phyloP scores from a whole-genome alignment of 2,329 filamentous ascomycete species.

The Microcyclosporella mali region DNA sequence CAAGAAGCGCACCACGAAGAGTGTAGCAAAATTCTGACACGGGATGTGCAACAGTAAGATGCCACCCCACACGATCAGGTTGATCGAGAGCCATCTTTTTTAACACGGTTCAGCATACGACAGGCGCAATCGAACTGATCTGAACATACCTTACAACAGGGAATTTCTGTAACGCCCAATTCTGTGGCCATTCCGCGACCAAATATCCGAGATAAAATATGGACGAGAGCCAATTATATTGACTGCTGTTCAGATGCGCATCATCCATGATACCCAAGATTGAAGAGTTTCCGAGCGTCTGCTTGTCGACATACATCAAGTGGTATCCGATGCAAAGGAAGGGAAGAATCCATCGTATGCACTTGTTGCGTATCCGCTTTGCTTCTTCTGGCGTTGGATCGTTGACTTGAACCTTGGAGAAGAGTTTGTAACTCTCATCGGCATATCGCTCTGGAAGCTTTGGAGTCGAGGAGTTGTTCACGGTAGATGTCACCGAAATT shows the following conservation, averaged over 20 bases:
- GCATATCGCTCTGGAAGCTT: constrained; percentile 11
- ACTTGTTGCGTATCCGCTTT: constrained; percentile 13
- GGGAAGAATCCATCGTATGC: constrained; percentile 14
- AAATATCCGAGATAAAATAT: constrained; percentile 24
- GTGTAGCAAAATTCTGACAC: constrained; percentile 11
- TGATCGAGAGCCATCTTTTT: constrained; percentile 12
- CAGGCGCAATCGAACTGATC: constrained; percentile 17
- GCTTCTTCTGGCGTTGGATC: constrained; percentile 15
- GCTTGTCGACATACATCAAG: constrained; percentile 18
- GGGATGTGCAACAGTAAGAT: constrained; percentile 29
- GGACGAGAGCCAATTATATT: constrained; percentile 28
- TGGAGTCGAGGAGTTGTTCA: constrained; percentile 3
- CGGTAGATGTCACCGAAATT: not conserved
- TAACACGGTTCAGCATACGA: not conserved
- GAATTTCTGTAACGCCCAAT: constrained; percentile 21
- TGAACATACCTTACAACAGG: constrained; percentile 11
- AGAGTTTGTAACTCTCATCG: constrained; percentile 17
- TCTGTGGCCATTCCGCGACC: constrained; percentile 23
- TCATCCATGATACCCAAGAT: constrained; percentile 32
- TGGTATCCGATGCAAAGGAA: constrained; percentile 17
- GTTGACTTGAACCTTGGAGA: constrained; percentile 12
- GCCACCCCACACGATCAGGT: constrained; percentile 20
- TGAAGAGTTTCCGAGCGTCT: constrained; percentile 21
- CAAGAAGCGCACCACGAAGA: constrained; percentile 29
- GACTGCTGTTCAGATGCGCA: constrained; percentile 16